Base-by-base conservation (phyloP, 768 basidiomycete species). In the Auriscalpium vulgare region DNA sequence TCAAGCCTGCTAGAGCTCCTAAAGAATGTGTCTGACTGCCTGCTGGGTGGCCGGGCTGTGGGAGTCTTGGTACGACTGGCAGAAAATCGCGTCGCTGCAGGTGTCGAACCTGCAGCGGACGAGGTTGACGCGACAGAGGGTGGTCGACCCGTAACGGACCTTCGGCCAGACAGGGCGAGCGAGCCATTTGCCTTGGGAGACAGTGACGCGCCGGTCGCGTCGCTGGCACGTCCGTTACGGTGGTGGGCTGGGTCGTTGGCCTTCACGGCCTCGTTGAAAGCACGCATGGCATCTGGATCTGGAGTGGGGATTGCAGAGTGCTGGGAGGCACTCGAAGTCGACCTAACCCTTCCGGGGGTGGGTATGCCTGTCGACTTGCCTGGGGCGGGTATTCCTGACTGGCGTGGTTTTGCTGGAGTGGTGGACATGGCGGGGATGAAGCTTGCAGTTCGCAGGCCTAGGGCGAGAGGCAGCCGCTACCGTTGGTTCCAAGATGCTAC, bases 201-300 rank as follows among this genome's bases (percentile, higher is more conserved):
- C 21, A 79, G 56, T 46, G 65, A 68, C 8, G 77, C 68, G 1
- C 75, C 75, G 53, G 64, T 65, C 50, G 75, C 69, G 60, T 69
- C 75, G 60, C 69, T 74, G 58, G 66, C 35, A 43, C 75, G 62
- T 48, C 70, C 70, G 53, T 74, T 62, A 51, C 84, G 81, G 67
- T 91, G 88, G 45, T 80, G 79, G 16, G 85, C 80, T 40, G 89
- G 89, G 66, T 91, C 86, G 62, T 91, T 89, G 53, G 87, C 81
- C 66, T 78, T 86, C 67, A 91, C 81, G 34, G 89, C 89, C 60
- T 90, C 88, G 45, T 78, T 81, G 60, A 91, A 85, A n/a, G 88
- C 85, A 62, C 80, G 80, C 47, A 85, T 80, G 59, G 77, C 83
- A 49, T 86, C 81, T 54, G 74, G 71, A 63, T 85, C 80, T 52